A percentile compares a stretch with the other conserved stretches of the same genome.
phyloP scores from a whole-genome alignment of 306 rosid species.

The Dryas drummondii region DNA sequence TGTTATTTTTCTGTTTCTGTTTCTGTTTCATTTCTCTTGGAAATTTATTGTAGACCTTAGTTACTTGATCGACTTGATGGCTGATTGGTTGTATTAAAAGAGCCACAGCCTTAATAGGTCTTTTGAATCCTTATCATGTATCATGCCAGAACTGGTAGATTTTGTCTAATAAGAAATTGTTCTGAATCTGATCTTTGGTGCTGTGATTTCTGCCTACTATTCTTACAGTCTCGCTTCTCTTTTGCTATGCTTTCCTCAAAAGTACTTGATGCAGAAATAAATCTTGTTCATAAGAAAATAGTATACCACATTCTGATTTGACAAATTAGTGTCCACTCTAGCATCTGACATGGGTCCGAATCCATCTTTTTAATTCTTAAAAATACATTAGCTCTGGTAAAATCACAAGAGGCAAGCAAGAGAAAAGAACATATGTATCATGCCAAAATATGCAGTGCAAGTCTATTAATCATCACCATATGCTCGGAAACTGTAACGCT shows the following conservation, averaged over 20 bases:
- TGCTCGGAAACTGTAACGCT: constrained; percentile 79
- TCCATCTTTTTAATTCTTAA: not conserved
- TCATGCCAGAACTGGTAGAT: not conserved
- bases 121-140: not conserved
- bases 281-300: not conserved
- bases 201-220: not conserved
- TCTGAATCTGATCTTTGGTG: not conserved
- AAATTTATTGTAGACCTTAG: not conserved
- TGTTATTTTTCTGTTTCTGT: constrained; percentile 13
- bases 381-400: not conserved
- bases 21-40: not conserved
- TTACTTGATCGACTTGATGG: not conserved
- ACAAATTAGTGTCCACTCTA: not conserved
- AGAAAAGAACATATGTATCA: not conserved
- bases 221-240: not conserved
- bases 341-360: not conserved
- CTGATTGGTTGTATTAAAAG: not conserved
- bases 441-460: not conserved
- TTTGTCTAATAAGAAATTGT: not conserved
- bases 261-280: not conserved
- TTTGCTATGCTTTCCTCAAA: not conserved
- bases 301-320: not conserved
- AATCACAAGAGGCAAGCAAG: not conserved
- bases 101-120: not conserved
- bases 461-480: constrained; percentile 58